Evolutionary conservation across 169 alveolate species (phyloP), one percentile per base, ranked within the genome.

Genomic region (Cryptosporidium bovis): DNA sequence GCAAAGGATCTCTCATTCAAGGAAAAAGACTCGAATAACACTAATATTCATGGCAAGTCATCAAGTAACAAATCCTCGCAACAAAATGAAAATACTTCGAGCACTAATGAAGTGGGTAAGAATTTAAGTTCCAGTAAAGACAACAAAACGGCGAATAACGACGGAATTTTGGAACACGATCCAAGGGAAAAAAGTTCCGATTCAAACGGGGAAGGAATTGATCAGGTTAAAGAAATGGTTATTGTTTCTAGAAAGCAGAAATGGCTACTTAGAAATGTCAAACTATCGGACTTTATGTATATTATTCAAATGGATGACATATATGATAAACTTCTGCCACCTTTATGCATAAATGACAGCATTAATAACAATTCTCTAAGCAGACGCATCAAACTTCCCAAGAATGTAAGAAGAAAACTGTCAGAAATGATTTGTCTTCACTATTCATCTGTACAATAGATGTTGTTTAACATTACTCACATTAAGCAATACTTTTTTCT

Each of bases 241-340:
- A 16, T 77, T 20, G 85, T 77, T 12, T 77, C 85, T 24, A 77
- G 85, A 58, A 77, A 68, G 7, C 85, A 77, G 50, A 77, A 77
- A 13, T 77, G 85, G 85, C 71, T 77, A 3, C 50, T 77, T 7
- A 77, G 85, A 31, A 77, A 77, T 8, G 71, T 77, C 1, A 77
- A 58, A 44, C 51, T 77, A 12, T 55, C 29, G 2, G 85, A 77
- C 51, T 77, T 77, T 60, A 62, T 12, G 24, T 13, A 77, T 53
- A 18, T 77, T 5, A 58, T 77, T 44, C 24, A 10, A 12, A 27
- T 77, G 60, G 85, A 77, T 27, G 64, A 77, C 24, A 5, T 65
- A 34, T 18, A 62, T 13, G 68, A 62, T 10, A 62, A 33, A 31
- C 31, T 62, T 62, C 1, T 48, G 15, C 4, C 10, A 40, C 48